Percentiles rank a stretch among this genome's conserved stretches.
Conservation (phyloP, 176 grass and related monocot genomes). For the Eremochloa ophiuroides region DNA sequence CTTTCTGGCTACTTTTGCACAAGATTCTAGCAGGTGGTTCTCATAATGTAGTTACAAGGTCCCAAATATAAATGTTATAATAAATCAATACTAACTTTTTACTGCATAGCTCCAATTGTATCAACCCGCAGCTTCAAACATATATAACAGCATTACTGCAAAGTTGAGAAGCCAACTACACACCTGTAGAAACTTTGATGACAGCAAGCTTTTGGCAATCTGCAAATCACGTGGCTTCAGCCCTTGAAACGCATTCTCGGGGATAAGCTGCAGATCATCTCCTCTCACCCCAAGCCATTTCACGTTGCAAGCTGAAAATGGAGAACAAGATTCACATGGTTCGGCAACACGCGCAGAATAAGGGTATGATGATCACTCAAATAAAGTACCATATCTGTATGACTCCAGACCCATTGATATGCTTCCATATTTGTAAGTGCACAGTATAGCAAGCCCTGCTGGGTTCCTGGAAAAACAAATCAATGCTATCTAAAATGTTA, state of each 20-base stretch:
- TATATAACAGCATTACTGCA: neutral
- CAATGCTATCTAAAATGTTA: slow-evolving; percentile 2
- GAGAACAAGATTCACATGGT: neutral
- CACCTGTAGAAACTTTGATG: slow-evolving; percentile 78
- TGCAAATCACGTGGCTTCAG: slow-evolving; percentile 71
- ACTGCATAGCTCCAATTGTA: neutral
- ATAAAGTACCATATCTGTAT: slow-evolving; percentile 80
- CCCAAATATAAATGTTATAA: neutral
- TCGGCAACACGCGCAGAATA: neutral
- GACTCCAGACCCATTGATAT: slow-evolving; percentile 87
- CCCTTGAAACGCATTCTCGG: slow-evolving; percentile 51
- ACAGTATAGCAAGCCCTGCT: slow-evolving; percentile 90
- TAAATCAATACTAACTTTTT: neutral
- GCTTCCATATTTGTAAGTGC: slow-evolving; percentile 96
- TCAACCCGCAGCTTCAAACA: neutral
- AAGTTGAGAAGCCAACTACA: slow-evolving; percentile 18
- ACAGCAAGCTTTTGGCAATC: slow-evolving; percentile 79
- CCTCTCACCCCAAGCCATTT: slow-evolving; percentile 91
- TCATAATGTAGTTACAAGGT: neutral
- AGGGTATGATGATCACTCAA: slow-evolving; percentile 7
- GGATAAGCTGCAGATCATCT: slow-evolving; percentile 77
- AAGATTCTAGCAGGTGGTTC: neutral
- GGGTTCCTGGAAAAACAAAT: slow-evolving; percentile 67
- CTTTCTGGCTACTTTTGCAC: neutral
- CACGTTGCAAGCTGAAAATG: slow-evolving; percentile 85